Base-by-base conservation (phyloP, 2,329 filamentous ascomycete species). In the Corynespora cassiicola region DNA sequence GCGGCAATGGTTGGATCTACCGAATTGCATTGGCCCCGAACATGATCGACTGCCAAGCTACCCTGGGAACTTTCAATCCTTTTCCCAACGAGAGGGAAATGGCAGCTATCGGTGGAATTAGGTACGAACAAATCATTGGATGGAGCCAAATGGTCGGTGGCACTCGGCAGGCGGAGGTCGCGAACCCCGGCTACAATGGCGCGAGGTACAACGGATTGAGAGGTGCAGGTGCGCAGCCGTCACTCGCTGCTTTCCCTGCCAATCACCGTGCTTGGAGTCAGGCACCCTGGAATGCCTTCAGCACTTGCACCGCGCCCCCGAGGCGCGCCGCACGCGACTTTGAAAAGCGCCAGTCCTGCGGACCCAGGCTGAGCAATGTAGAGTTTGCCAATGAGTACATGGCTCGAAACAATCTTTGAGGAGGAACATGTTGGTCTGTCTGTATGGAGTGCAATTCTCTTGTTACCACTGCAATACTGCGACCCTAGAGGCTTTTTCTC, bases 11-110 rank as follows among this genome's bases (percentile, higher is more conserved):
- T 25, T 26, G 10, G 7, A 12, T 36, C 5, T 36, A 36, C 12
- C 27, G 19, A 14, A 36, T 36, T 15, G 33, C 24, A 14, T 21
- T 23, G 3, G 33, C 27, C 11, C 24, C 27, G 12, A 11, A n/a
- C 8, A 23, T 36, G 8, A 36, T 36, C 17, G 33, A 36, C 17
- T 23, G 27, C 23, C 16, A 36, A 22, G 33, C 33, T 4, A 36
- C 33, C 25, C n/a, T 36, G 33, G 29, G 29, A 10, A 3, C 3
- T 2, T 28, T 21, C 17, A 36, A 17, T 6, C 33, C 33, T 15
- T 28, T 16, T 16, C 33, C 33, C 11, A 4, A 36, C 9, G 33
- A 36, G 24, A 19, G 17, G 18, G 33, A 36, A 15, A 27, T 36
- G 9, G 33, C 33, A 4, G 23, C 24, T 17, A 36, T 36, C 17